Base-by-base conservation (phyloP, 2,329 filamentous ascomycete species). In the Diaporthe citri region DNA sequence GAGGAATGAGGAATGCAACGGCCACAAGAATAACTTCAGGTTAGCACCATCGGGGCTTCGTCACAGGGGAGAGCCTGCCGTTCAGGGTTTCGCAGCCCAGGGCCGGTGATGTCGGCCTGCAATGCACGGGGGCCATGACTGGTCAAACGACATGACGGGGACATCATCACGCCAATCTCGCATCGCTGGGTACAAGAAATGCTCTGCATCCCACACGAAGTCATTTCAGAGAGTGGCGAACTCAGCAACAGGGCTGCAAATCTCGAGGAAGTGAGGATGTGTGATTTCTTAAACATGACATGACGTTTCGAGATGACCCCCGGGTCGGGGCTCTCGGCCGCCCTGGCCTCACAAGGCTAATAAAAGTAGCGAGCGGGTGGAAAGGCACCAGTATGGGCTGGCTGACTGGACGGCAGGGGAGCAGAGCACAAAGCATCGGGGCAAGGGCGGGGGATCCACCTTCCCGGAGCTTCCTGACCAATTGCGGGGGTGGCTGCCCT, bases 231-330 rank as follows among this genome's bases (percentile, higher is more conserved):
- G 22, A 31, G 36, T n/a, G 64, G 48, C 64, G 20, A 22, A 25
- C 48, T 41, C 34, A 48, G 64, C 34, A 69, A 15, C 15, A 52
- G n/a, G 64, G 64, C 22, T 25, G 48, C 64, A 69, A 69, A 69
- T 69, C 34, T 69, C 48, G 48, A 55, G 48, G 34, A 69, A 28
- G 64, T 69, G 46, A 69, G 64, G 48, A 69, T 69, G 64, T 69
- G 64, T 41, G 20, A 28, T 72, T 72, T 62, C 39, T 51, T 28
- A n/a, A 64, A 55, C 48, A 55, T 57, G 66, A 71, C 56, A 71
- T 71, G 73, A 74, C 73, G 73, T 74, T 74, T 55, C 22, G 66
- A 74, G 56, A 64, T 62, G 34, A 55, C 60, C 60, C 59, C 70
- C 70, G 56, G 74, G 74, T 51, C 52, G 51, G 74, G 74, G 74